A percentile compares a stretch with the other conserved stretches of the same genome.
Conservation (phyloP, 2,329 filamentous ascomycete species). For the Trichoderma afroharzianum region DNA sequence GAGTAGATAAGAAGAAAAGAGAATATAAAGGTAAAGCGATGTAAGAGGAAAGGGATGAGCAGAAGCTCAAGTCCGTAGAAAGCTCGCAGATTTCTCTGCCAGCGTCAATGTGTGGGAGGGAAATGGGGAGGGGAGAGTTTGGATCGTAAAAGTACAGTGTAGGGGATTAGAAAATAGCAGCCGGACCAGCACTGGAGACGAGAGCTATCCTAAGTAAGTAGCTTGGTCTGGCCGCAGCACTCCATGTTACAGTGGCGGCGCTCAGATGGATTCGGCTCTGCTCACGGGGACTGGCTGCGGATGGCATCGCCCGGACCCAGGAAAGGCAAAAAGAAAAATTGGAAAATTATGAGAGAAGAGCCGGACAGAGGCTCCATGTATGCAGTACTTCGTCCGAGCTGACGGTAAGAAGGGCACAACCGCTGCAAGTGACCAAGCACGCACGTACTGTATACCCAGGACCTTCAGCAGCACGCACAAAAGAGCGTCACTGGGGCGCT, state of each 20-base stretch:
- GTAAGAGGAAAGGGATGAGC: background rate
- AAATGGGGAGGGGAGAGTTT: conserved; percentile 8
- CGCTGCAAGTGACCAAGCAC: background rate
- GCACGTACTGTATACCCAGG: background rate
- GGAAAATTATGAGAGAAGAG: background rate
- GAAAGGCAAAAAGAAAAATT: background rate
- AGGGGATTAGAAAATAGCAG: background rate
- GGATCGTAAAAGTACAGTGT: conserved; percentile 9
- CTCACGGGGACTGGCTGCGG: conserved; percentile 6
- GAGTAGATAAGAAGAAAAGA: background rate
- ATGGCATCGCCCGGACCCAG: background rate
- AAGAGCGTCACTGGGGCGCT: background rate
- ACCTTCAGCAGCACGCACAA: background rate
- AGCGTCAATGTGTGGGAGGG: conserved; percentile 16
- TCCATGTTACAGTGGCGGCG: conserved; percentile 13
- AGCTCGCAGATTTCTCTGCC: background rate
- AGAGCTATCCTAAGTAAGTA: conserved; percentile 3
- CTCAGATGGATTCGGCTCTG: conserved; percentile 13
- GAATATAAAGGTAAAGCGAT: background rate
- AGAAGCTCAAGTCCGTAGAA: background rate
- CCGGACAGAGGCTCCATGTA: background rate
- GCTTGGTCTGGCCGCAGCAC: background rate
- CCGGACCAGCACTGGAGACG: background rate
- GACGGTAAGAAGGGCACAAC: background rate
- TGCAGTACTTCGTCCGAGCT: background rate